Evolutionary conservation across 768 basidiomycete genomes (phyloP).

Genomic region (Calocybe gangraenosa): DNA sequence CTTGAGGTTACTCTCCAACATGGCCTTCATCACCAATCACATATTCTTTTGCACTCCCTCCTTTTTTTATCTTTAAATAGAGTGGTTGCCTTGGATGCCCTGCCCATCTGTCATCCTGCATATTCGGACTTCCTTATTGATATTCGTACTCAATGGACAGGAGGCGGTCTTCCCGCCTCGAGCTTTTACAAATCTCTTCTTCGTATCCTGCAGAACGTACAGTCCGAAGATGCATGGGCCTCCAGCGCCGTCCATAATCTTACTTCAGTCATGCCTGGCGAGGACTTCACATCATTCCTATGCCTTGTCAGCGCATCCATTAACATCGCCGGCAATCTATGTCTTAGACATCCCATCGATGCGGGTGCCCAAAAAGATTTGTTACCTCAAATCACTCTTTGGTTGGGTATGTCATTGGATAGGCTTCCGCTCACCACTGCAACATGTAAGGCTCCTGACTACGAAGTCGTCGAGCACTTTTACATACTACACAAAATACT

Average conservation of each 20-base stretch:
- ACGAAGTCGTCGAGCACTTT: no score
- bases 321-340: conserved; percentile 5
- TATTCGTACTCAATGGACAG: conserved; percentile 37
- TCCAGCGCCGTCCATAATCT: conserved; percentile 37
- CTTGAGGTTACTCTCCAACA: no score
- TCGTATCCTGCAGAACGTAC: conserved; percentile 20
- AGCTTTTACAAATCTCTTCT: conserved; percentile 30
- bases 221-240: conserved; percentile 29
- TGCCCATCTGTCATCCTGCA: conserved; percentile 37
- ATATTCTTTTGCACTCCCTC: conserved; percentile 36
- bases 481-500: no score
- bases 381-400: no score
- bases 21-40: no score
- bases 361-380: no score
- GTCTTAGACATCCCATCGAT: background rate
- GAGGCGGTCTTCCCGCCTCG: conserved; percentile 18
- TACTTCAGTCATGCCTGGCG: conserved; percentile 6
- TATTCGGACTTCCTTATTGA: conserved; percentile 45
- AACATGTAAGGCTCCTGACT: no score
- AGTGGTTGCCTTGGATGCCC: conserved; percentile 15
- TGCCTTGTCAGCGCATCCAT: conserved; percentile 25
- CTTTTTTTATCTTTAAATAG: conserved; percentile 35
- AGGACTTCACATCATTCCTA: conserved; percentile 23
- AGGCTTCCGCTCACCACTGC: no score
- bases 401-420: no score